These are phyloP conservation scores for Umbilicus rupestris DNA, from an alignment of 164 flowering plant species.

Conservation along the genomic window DNA sequence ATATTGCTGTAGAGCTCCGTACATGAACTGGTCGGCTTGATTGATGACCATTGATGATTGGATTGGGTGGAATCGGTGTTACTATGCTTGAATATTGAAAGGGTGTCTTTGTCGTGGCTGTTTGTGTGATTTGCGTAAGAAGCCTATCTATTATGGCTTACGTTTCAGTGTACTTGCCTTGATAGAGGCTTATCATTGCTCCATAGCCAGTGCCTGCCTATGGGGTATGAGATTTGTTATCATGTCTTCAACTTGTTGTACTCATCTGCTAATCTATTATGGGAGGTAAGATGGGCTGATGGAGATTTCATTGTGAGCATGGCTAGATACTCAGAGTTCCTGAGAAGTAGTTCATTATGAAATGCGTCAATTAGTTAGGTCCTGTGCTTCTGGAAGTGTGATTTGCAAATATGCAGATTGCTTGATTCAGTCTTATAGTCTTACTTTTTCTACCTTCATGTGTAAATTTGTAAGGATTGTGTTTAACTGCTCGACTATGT, in stretches of 20 bases:
- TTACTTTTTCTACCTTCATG: background rate
- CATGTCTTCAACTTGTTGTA: too few relatives aligned
- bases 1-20: too few relatives aligned
- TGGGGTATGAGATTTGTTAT: too few relatives aligned
- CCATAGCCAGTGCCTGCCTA: background rate
- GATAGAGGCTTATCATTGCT: background rate
- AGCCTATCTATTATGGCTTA: background rate
- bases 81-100: too few relatives aligned
- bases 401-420: background rate
- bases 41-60: background rate
- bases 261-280: too few relatives aligned
- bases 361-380: background rate
- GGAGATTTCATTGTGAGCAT: too few relatives aligned
- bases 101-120: too few relatives aligned
- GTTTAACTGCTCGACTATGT: background rate
- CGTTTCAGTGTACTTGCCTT: background rate
- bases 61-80: too few relatives aligned
- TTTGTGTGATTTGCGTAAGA: background rate
- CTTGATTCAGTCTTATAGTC: background rate
- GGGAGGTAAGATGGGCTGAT: too few relatives aligned
- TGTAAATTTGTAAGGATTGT: background rate
- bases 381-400: background rate
- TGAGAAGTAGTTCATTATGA: background rate
- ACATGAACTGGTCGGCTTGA: background rate
- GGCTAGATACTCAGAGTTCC: too few relatives aligned